Conservation (phyloP, 108 stramenopile genomes). For the Bacterosira constricta region DNA sequence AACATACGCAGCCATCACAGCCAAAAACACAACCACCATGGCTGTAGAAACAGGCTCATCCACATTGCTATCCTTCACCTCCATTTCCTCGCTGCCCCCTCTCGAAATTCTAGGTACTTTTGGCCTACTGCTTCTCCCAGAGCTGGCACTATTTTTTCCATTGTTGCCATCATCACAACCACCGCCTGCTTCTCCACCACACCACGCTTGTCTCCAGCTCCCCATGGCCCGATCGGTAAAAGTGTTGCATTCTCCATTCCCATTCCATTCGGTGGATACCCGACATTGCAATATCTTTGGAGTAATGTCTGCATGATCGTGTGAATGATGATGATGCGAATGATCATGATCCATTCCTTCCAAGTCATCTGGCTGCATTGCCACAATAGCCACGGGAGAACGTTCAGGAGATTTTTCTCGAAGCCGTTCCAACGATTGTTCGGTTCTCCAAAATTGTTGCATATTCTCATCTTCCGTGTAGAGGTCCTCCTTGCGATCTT, state of each 20-base stretch:
- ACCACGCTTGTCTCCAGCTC: conserved; percentile 44
- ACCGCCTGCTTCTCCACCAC: background rate
- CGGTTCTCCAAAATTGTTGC: background rate
- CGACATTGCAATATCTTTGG: conserved; percentile 55
- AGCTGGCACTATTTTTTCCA: conserved; percentile 4
- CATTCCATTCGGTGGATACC: conserved; percentile 56
- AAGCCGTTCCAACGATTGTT: conserved; percentile 1
- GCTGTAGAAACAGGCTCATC: conserved; percentile 36
- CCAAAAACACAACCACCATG: conserved; percentile 36
- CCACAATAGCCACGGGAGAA: conserved; percentile 54
- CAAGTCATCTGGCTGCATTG: conserved; percentile 53
- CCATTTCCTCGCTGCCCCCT: background rate
- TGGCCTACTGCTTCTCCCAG: background rate
- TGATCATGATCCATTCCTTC: conserved; percentile 38
- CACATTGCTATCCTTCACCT: background rate
- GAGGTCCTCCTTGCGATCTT: background rate
- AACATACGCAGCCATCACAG: conserved; percentile 23
- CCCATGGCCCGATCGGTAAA: conserved; percentile 46
- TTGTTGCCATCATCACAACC: background rate
- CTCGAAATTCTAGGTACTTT: conserved; percentile 34
- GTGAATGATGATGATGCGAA: conserved; percentile 18
- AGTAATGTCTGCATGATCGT: conserved; percentile 45
- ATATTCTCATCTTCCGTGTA: background rate
- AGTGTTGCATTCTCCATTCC: conserved; percentile 55
- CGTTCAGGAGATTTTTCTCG: conserved; percentile 27